phyloP scores from a whole-genome alignment of 352 stramenopile genomes.

The Globisporangium spiculum region DNA sequence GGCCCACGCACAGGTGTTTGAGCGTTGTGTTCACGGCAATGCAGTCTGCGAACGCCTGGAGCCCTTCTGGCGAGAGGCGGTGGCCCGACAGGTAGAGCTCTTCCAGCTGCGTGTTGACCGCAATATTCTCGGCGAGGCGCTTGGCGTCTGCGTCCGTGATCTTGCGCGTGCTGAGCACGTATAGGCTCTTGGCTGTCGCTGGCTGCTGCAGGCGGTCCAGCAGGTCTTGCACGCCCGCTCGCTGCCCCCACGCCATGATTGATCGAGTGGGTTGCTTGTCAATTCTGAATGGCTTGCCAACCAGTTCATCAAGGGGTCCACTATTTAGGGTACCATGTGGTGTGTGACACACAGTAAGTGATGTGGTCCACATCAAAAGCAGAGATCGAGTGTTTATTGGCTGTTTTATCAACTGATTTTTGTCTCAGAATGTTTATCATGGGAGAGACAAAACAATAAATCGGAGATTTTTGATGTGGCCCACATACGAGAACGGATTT shows the following conservation, averaged over 20 bases:
- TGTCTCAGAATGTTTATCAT: too few species aligned
- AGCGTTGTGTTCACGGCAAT: slow-evolving; percentile 68
- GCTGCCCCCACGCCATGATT: slow-evolving; percentile 76
- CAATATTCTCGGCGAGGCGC: slow-evolving; percentile 50
- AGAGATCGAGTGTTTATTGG: too few species aligned
- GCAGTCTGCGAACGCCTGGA: slow-evolving; percentile 61
- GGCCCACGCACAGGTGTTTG: slow-evolving; percentile 61
- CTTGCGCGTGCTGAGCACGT: slow-evolving; percentile 70
- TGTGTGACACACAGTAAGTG: neutral
- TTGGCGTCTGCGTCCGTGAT: slow-evolving; percentile 52
- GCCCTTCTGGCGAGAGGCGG: slow-evolving; percentile 33
- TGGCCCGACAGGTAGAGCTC: slow-evolving; percentile 81
- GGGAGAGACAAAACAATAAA: too few species aligned
- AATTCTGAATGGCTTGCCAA: slow-evolving; percentile 6
- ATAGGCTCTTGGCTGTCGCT: slow-evolving; percentile 61
- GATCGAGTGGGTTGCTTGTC: neutral
- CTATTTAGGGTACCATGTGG: neutral
- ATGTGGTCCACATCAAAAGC: neutral
- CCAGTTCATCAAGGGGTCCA: neutral
- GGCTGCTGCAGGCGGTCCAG: slow-evolving; percentile 61
- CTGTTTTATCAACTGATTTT: too few species aligned
- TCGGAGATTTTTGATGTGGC: too few species aligned
- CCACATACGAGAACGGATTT: neutral
- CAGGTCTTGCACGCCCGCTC: slow-evolving; percentile 69
- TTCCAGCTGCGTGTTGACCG: slow-evolving; percentile 53